phyloP scores from a whole-genome alignment of 306 rosid genomes.

The Sophora flavescens region DNA sequence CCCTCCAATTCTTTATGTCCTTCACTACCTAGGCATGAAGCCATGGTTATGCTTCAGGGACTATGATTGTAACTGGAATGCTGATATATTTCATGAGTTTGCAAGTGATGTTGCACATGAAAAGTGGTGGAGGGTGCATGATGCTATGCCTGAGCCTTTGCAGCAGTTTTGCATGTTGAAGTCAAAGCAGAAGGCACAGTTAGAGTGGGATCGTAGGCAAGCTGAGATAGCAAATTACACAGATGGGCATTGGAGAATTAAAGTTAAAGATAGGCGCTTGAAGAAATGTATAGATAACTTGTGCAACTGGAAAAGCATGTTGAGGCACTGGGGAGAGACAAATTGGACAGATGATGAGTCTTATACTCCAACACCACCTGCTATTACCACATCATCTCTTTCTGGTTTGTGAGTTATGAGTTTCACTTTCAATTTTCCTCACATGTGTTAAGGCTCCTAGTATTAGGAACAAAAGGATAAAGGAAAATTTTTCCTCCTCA shows the following conservation, averaged over 20 bases:
- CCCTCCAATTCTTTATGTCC: slow-evolving; percentile 85
- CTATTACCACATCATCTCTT: slow-evolving; percentile 50
- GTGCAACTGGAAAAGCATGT: slow-evolving; percentile 89
- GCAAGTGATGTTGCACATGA: slow-evolving; percentile 91
- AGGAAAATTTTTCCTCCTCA: neutral
- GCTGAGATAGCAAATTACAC: slow-evolving; percentile 78
- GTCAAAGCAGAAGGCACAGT: slow-evolving; percentile 92
- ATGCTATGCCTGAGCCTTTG: slow-evolving; percentile 82
- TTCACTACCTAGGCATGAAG: slow-evolving; percentile 86
- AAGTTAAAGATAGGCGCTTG: slow-evolving; percentile 67
- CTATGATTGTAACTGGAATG: slow-evolving; percentile 94
- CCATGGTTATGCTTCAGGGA: slow-evolving; percentile 95
- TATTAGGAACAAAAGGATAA: slow-evolving; percentile 27
- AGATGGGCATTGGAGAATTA: slow-evolving; percentile 85
- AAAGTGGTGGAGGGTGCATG: slow-evolving; percentile 93
- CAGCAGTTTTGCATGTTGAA: slow-evolving; percentile 80
- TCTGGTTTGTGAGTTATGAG: slow-evolving; percentile 41
- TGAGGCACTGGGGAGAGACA: slow-evolving; percentile 96
- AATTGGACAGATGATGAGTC: slow-evolving; percentile 85
- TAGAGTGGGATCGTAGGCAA: slow-evolving; percentile 85
- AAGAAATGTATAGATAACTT: slow-evolving; percentile 75
- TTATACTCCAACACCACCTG: slow-evolving; percentile 65
- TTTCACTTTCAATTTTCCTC: slow-evolving; percentile 27
- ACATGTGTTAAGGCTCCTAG: neutral
- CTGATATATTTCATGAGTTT: slow-evolving; percentile 80